Evolutionary conservation across 2,329 filamentous ascomycete species (phyloP), one percentile per base, ranked within the genome.

Genomic region (Stagonosporopsis chrysanthemi): DNA sequence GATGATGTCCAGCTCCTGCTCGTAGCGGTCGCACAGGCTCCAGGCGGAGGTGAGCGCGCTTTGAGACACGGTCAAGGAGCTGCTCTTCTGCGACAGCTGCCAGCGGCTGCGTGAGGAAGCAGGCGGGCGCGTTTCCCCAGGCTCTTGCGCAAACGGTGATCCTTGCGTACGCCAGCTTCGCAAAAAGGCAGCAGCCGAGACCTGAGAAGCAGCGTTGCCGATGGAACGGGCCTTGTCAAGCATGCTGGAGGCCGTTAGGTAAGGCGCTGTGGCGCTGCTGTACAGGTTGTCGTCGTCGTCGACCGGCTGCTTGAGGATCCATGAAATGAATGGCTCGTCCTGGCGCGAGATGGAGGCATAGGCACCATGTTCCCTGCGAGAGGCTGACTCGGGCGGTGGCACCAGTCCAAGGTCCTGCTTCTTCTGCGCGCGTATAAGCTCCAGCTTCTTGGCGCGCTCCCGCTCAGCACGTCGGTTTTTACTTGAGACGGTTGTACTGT

Each of bases 1-100:
- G 14, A 58, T 42, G 5, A 42, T 38, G 6, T 41, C 35, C 35
- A 57, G n/a, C 47, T 47, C n/a, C 39, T 41, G 15, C 38, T 57
- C 12, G n/a, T 47, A 57, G 26, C 40, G n/a, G 4, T 41, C 19
- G 23, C 48, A 57, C 22, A 47, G 33, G 38, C 24, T 42, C 54
- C 42, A 57, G 42, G 48, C 47, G 9, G 9, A 28, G 9, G 5
- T 5, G 26, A 28, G 9, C 5, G 26, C n/a, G n/a, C n/a, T n/a
- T n/a, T n/a, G n/a, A n/a, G n/a, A n/a, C n/a, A n/a, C n/a, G n/a
- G n/a, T n/a, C n/a, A n/a, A n/a, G n/a, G n/a, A n/a, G n/a, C n/a
- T n/a, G n/a, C n/a, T n/a, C n/a, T 28, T 9, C 26, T 28, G 26
- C 9, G 5, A 5, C 5, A 6, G 39, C 41, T 22, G 36, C 22